Evolutionary conservation across 2,329 filamentous ascomycete species (phyloP).

Genomic region (Colletotrichum kahawae): DNA sequence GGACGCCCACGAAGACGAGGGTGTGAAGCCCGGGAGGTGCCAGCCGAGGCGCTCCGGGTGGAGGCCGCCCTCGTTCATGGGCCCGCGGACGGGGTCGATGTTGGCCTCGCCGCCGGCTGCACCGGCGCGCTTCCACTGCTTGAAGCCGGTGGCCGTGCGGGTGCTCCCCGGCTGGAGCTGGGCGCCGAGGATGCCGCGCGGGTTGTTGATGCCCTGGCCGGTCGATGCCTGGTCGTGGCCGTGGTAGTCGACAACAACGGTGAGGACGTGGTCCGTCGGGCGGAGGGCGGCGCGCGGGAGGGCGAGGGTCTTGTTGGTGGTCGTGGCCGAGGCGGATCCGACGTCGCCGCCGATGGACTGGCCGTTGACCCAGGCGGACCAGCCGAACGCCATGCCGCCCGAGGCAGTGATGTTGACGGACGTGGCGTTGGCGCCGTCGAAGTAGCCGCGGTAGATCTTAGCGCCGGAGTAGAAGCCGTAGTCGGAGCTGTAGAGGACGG

Average conservation of each 20-base stretch:
- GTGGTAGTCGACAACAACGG: constrained; percentile 74
- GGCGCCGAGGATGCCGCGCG: constrained; percentile 68
- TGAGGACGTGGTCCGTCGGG: constrained; percentile 60
- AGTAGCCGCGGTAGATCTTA: constrained; percentile 73
- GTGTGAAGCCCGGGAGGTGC: constrained; percentile 57
- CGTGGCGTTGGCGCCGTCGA: constrained; percentile 67
- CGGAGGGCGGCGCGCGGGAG: constrained; percentile 56
- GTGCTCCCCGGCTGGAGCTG: constrained; percentile 30
- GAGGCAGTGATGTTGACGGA: constrained; percentile 63
- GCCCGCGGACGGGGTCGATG: constrained; percentile 62
- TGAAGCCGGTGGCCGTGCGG: constrained; percentile 47
- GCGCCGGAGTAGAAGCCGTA: constrained; percentile 77
- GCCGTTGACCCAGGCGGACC: constrained; percentile 71
- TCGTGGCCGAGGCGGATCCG: constrained; percentile 52
- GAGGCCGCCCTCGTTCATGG: constrained; percentile 70
- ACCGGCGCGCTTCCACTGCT: constrained; percentile 70
- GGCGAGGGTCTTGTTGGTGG: constrained; percentile 56
- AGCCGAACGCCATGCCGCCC: constrained; percentile 72
- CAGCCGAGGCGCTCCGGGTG: constrained; percentile 68
- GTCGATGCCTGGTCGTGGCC: constrained; percentile 65
- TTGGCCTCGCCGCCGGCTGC: constrained; percentile 72
- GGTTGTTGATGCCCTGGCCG: constrained; percentile 69
- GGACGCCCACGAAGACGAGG: constrained; percentile 42
- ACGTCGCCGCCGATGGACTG: constrained; percentile 67
- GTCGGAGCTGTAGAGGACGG: constrained; percentile 72